Conservation (phyloP, 768 basidiomycete species). For the Mycena maculata region DNA sequence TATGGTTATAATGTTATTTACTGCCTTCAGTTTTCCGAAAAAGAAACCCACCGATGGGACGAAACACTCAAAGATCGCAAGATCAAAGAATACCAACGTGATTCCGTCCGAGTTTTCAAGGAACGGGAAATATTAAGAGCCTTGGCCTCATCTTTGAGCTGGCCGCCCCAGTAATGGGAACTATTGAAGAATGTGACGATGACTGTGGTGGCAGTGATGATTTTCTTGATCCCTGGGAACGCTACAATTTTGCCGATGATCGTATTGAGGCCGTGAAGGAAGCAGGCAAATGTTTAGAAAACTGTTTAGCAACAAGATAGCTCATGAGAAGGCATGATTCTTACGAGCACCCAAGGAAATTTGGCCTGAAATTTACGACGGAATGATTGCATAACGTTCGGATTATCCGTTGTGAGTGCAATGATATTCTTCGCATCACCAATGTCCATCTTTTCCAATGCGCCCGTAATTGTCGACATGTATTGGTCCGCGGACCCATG, state of each 20-base stretch:
- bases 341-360: conserved; percentile 42
- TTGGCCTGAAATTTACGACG: conserved; percentile 30
- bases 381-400: conserved; percentile 45
- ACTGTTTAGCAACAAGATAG: too few relatives aligned
- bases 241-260: conserved; percentile 44
- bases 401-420: conserved; percentile 46
- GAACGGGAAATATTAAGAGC: conserved; percentile 17
- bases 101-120: conserved; percentile 36
- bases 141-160: conserved; percentile 34
- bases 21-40: neutral
- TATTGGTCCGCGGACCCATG: neutral
- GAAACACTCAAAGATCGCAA: conserved; percentile 33
- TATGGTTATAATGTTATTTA: too few relatives aligned
- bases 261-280: conserved; percentile 46
- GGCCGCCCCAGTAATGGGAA: conserved; percentile 45
- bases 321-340: too few relatives aligned
- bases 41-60: neutral
- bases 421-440: conserved; percentile 37
- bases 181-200: conserved; percentile 41
- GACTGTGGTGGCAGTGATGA: too few relatives aligned
- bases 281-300: conserved; percentile 43
- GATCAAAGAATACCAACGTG: conserved; percentile 39
- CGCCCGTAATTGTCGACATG: conserved; percentile 8
- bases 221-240: conserved; percentile 37
- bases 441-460: conserved; percentile 35